These are phyloP conservation scores for Mycena leptocephala DNA, from an alignment of 768 basidiomycete species.

Conservation along the genomic window DNA sequence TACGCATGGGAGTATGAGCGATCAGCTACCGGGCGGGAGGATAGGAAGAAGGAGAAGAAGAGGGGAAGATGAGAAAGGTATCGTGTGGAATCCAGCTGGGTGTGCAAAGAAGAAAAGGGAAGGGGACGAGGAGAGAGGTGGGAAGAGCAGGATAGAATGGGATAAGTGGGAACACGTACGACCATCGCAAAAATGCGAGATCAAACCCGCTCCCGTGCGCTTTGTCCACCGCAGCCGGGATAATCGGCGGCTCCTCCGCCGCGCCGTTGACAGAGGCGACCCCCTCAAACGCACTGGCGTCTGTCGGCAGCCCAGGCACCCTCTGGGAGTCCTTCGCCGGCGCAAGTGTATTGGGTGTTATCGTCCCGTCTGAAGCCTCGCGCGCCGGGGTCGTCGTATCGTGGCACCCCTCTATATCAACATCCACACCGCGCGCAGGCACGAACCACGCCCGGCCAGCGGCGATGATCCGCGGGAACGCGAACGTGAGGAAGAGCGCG, in stretches of 20 bases:
- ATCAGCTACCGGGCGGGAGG: not conserved
- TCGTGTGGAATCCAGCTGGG: no score
- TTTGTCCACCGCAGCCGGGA: not conserved
- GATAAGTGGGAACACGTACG: conserved; percentile 4
- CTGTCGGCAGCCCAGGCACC: not conserved
- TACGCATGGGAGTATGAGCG: no score
- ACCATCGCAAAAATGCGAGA: conserved; percentile 28
- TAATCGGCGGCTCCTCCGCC: not conserved
- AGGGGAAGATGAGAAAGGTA: not conserved
- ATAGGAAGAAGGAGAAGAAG: not conserved
- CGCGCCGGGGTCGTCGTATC: not conserved
- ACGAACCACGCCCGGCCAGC: conserved; percentile 1
- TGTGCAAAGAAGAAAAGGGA: not conserved
- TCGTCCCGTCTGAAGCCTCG: not conserved
- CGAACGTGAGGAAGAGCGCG: conserved; percentile 32
- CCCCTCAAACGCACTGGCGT: not conserved
- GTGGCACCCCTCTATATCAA: not conserved
- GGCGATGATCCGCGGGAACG: conserved; percentile 27
- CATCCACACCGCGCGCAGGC: not conserved
- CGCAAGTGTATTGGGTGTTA: not conserved
- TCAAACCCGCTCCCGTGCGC: conserved; percentile 19
- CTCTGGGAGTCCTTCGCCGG: not conserved
- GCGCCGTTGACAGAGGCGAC: not conserved
- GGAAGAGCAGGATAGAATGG: no score
- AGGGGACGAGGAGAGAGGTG: no score